Evolutionary conservation across 495 filamentous ascomycete genomes (phyloP), one percentile per base, ranked within the genome.

Genomic region (Penicillium lividum): DNA sequence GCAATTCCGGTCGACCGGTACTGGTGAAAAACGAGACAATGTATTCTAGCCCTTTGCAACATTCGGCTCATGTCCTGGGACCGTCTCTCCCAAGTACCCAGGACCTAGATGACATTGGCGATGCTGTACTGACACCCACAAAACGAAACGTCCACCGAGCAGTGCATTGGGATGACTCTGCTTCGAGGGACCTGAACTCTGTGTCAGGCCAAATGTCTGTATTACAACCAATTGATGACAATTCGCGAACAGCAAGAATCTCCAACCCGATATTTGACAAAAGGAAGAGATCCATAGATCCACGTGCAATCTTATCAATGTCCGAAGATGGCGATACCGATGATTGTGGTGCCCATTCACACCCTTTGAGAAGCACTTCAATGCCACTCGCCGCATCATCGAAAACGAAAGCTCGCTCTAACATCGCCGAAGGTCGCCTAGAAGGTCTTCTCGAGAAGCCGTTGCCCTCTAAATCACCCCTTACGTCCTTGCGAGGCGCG

Each of bases 101-200:
- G 33, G 90, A 94, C 69, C 77, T 93, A 10, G 90, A 94, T 70
- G 84, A 88, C 51, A 81, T 89, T 49, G 85, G 83, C 25, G 69
- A 74, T 48, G 77, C 71, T 54, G 77, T 89, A 30, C 76, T 77
- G 11, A 93, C 91, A 1, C 90, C 91, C 2, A 76, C 60, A 2
- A 85, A 81, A 10, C 81, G 77, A 59, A 88, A 85, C 59, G 40
- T 44, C 15, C 29, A 59, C 33, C 33, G 58, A 33, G 40, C 63
- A n/a, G 44, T 58, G 15, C 36, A 62, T 29, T 43, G 54, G 54
- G 51, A 55, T 42, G 29, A 33, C 18, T 46, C 49, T 43, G n/a
- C 7, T 10, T 18, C 44, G 4, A n/a, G 34, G 16, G 38, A 57
- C 11, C 33, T 38, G 22, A 18, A 27, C 31, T 18, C 13, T 34